Conservation (phyloP, 2,329 filamentous ascomycete genomes). For the Aspergillus sojae region DNA sequence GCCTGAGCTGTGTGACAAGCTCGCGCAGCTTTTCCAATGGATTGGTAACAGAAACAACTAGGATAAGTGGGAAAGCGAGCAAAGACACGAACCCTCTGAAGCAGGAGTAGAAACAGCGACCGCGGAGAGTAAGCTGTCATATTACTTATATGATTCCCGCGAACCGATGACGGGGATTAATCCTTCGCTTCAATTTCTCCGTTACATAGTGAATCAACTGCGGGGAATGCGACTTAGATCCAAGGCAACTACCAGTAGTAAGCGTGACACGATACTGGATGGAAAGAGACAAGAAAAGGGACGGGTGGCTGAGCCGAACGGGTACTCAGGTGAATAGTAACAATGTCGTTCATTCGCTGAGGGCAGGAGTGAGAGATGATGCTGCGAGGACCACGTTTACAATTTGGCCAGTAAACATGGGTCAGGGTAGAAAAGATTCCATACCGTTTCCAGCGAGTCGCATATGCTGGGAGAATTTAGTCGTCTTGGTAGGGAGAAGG, state of each 20-base stretch:
- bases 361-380: neutral
- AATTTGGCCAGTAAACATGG: neutral
- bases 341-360: constrained; percentile 5
- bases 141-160: constrained; percentile 3
- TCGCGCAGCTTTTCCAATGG: neutral
- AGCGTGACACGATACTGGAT: neutral
- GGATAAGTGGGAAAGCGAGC: neutral
- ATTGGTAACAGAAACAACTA: neutral
- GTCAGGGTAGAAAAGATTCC: neutral
- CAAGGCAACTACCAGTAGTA: neutral
- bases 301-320: constrained; percentile 5
- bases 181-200: neutral
- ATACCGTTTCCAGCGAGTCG: constrained; percentile 2
- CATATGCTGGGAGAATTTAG: constrained; percentile 1
- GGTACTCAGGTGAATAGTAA: neutral
- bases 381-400: neutral
- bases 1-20: neutral
- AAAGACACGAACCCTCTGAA: neutral
- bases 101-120: neutral
- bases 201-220: constrained; percentile 1
- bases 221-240: constrained; percentile 2
- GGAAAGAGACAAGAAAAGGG: neutral
- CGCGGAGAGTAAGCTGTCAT: constrained; percentile 1
- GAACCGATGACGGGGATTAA: neutral
- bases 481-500: neutral